Evolutionary conservation across 2,329 filamentous ascomycete genomes (phyloP).

Genomic region (Epichloe elymi): DNA sequence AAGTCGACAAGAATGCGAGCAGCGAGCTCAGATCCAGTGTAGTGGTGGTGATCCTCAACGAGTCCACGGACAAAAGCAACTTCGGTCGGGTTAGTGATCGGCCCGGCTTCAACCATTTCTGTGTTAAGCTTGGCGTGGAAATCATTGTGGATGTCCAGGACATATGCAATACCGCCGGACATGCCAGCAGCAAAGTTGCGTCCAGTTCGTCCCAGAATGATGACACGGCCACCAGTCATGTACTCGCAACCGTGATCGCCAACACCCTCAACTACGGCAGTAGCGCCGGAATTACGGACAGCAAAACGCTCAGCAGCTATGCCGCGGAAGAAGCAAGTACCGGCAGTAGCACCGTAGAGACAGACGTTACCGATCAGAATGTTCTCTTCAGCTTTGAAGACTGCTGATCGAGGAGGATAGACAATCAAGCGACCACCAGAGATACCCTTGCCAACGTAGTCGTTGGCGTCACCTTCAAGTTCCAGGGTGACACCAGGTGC

Average conservation of each 20-base stretch:
- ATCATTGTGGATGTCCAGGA: constrained; percentile 79
- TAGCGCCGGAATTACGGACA: constrained; percentile 91
- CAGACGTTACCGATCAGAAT: constrained; percentile 88
- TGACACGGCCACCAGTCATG: constrained; percentile 90
- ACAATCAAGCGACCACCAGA: constrained; percentile 88
- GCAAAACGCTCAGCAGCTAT: constrained; percentile 93
- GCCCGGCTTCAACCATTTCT: constrained; percentile 90
- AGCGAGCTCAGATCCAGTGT: constrained; percentile 89
- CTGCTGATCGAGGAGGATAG: constrained; percentile 78
- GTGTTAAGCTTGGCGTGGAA: constrained; percentile 90
- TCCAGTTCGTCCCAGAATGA: constrained; percentile 78
- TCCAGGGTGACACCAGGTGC: constrained; percentile 89
- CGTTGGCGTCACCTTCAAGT: constrained; percentile 89
- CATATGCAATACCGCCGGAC: constrained; percentile 94
- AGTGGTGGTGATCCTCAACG: constrained; percentile 95
- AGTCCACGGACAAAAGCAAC: constrained; percentile 82
- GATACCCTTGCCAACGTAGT: constrained; percentile 92
- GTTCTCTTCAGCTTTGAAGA: constrained; percentile 95
- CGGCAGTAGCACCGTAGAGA: constrained; percentile 83
- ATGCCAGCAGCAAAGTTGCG: constrained; percentile 98
- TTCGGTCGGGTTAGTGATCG: constrained; percentile 72
- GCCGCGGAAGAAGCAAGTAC: constrained; percentile 93
- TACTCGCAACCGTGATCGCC: constrained; percentile 97
- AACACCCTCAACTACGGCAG: constrained; percentile 88
- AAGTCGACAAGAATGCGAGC: constrained; percentile 93